These are phyloP conservation scores for Lactifluus echinatus DNA, from an alignment of 768 basidiomycete genomes.

Conservation along the genomic window DNA sequence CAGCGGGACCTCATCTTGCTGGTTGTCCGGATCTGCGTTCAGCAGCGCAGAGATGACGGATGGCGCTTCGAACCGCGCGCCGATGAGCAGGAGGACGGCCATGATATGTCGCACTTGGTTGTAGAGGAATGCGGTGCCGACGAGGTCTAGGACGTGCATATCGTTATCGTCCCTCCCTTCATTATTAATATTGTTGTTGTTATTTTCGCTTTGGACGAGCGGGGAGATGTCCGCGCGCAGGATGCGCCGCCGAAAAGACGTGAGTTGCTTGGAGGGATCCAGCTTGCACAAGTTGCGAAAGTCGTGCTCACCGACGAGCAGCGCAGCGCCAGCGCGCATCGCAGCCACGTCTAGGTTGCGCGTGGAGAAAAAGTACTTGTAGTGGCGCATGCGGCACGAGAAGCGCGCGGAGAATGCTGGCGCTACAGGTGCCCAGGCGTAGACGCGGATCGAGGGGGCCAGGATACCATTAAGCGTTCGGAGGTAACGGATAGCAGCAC, in stretches of 20 bases:
- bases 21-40: conserved; percentile 47
- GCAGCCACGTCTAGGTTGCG: conserved; percentile 53
- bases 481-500: conserved; percentile 75
- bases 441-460: conserved; percentile 80
- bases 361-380: conserved; percentile 93
- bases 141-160: conserved; percentile 71
- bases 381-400: conserved; percentile 80
- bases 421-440: conserved; percentile 90
- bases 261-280: conserved; percentile 86
- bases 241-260: conserved; percentile 64
- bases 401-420: conserved; percentile 79
- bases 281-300: conserved; percentile 94
- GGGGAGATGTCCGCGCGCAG: conserved; percentile 53
- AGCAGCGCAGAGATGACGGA: conserved; percentile 63
- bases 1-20: conserved; percentile 26
- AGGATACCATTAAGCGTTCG: conserved; percentile 78
- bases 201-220: conserved; percentile 23
- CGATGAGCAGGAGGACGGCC: conserved; percentile 83
- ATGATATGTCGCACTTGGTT: conserved; percentile 96
- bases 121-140: conserved; percentile 85
- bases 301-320: conserved; percentile 83
- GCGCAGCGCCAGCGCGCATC: conserved; percentile 68
- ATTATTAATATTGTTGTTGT: too few relatives aligned
- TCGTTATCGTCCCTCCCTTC: conserved; percentile 24
- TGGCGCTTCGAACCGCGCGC: conserved; percentile 67